These are phyloP conservation scores for Torrubiellomyces zombiae DNA, from an alignment of 2,329 filamentous ascomycete species.

Conservation along the genomic window DNA sequence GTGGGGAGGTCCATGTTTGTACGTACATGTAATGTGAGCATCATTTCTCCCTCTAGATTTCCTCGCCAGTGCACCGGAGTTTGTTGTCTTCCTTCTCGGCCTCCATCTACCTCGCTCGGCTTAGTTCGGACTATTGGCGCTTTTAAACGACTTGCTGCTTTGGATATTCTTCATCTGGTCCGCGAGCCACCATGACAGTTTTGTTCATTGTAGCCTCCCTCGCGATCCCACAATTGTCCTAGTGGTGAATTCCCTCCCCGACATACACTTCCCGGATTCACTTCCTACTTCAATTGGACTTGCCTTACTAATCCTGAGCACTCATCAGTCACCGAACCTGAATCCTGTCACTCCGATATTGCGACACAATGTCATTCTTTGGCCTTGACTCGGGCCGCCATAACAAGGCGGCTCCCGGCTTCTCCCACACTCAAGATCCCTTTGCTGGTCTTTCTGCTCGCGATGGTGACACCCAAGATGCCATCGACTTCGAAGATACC, in stretches of 20 bases:
- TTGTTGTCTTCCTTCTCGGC: too few species aligned
- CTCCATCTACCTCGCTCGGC: too few species aligned
- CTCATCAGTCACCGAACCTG: too few species aligned
- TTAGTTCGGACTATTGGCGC: background rate
- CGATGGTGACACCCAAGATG: conserved; percentile 40
- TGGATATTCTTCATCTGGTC: conserved; percentile 8
- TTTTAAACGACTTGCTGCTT: conserved; percentile 3
- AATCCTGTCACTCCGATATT: too few species aligned
- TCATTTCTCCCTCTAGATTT: too few species aligned
- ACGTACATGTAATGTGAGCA: too few species aligned
- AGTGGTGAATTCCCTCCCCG: conserved; percentile 20
- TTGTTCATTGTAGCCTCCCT: conserved; percentile 17
- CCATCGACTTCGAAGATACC: conserved; percentile 80
- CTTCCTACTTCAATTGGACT: too few species aligned
- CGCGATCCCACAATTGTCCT: conserved; percentile 18
- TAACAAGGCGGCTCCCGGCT: conserved; percentile 55
- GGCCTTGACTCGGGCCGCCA: conserved; percentile 60
- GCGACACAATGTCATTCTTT: conserved; percentile 83
- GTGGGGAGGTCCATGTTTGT: too few species aligned
- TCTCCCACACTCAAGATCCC: conserved; percentile 69
- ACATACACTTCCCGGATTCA: too few species aligned
- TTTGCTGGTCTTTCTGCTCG: conserved; percentile 65
- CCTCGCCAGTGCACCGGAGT: too few species aligned
- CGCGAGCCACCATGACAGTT: conserved; percentile 24
- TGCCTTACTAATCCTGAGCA: conserved; percentile 10